Base-by-base conservation (phyloP, 148 eudicot species). In the Salicornia ramosissima region DNA sequence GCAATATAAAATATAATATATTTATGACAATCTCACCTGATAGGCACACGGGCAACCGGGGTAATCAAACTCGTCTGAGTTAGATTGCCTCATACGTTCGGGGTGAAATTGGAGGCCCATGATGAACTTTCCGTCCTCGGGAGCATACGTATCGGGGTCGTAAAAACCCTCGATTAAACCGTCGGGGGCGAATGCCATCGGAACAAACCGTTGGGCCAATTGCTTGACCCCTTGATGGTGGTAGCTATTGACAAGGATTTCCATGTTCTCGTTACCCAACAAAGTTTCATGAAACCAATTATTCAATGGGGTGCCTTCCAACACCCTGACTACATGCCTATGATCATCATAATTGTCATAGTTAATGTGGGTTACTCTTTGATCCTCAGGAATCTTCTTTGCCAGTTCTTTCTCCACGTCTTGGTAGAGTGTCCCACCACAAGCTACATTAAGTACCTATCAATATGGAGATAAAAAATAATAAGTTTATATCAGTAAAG, bases 21-120 rank as follows among this genome's bases (percentile, higher is more conserved):
- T n/a, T n/a, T n/a, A n/a, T 14, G 1, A 18, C n/a, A 11, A 39
- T 21, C 57, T 33, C 16, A 89, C 97, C 97, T 85, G 78, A 74
- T 92, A 90, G 33, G 87, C 93, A 80, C 76, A 75, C 0, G 93
- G 83, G 68, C 97, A 92, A 42, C 97, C 97, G 0, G 87, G 86
- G 56, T 86, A 88, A 75, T 92, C 94, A 55, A 92, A 90, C 25
- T 86, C 87, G 25, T 86, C 86, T 0, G 88, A 83, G 60, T 79
- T 74, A 0, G 75, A 52, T 11, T 30, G 33, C 74, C 93, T 79
- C 96, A 92, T 92, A 8, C 97, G 71, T 76, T 92, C 97, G 0
- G 97, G 97, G 77, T 90, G 97, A 71, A 92, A 92, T 36, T 92
- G 97, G 28, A 89, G 82, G 21, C 96, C 97, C 87, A 92, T 82